phyloP scores from a whole-genome alignment of 225 moss, liverwort and hornwort genomes.

The Climacium dendroides region DNA sequence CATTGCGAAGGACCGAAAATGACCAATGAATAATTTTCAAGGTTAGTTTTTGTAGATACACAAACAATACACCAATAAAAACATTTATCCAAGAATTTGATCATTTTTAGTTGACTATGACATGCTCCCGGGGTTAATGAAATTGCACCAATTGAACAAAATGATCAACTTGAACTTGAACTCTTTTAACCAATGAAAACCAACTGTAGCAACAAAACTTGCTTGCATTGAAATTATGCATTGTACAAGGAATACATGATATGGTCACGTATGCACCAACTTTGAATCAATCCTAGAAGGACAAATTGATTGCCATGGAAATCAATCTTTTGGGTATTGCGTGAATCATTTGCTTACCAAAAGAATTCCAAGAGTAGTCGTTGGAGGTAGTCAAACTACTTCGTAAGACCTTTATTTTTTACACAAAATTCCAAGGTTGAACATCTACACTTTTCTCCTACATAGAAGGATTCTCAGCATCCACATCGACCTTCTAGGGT shows the following conservation, averaged over 20 bases:
- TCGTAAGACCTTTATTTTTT: rapidly evolving
- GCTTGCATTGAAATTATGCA: no score
- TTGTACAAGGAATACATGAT: not conserved
- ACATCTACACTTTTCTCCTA: not conserved
- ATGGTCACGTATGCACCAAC: no score
- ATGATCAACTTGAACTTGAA: no score
- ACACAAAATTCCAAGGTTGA: not conserved
- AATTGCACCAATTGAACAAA: no score
- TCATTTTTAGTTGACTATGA: not conserved
- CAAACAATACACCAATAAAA: not conserved
- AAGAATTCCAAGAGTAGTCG: rapidly evolving
- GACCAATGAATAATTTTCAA: rapidly evolving
- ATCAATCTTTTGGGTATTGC: no score
- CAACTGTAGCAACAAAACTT: no score
- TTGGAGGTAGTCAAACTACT: not conserved
- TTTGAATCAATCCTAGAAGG: not conserved
- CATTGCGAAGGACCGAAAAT: not conserved
- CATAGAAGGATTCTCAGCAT: not conserved
- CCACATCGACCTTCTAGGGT: rapidly evolving
- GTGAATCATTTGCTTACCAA: not conserved
- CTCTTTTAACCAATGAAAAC: no score
- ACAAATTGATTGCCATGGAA: rapidly evolving
- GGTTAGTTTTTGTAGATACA: not conserved
- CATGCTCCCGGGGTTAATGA: no score
- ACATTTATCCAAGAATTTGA: not conserved